Percentiles rank a stretch among this genome's conserved stretches.
phyloP scores from a whole-genome alignment of 345 rosid species.

The Euclidium syriacum region DNA sequence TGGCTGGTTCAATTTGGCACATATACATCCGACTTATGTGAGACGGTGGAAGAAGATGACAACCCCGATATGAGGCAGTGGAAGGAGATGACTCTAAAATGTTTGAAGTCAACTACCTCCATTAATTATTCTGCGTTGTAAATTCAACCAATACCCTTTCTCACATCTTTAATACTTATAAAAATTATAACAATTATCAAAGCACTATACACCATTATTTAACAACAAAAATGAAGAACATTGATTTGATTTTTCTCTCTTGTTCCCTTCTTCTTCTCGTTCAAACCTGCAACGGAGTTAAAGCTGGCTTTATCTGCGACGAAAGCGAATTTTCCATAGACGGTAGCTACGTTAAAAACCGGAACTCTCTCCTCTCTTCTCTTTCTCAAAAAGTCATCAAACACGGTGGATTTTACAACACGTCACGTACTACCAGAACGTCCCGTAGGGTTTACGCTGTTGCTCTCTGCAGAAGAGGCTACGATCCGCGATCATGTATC shows the following conservation, averaged over 20 bases:
- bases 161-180: no score
- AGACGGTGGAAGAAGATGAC: no score
- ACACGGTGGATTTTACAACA: slow-evolving; percentile 8
- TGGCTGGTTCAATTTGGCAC: no score
- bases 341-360: slow-evolving; percentile 12
- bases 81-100: no score
- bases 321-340: slow-evolving; percentile 22
- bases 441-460: slow-evolving; percentile 25
- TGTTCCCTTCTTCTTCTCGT: not conserved
- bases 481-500: slow-evolving; percentile 5
- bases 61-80: no score
- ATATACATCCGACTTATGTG: no score
- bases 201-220: no score
- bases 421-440: no score
- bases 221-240: not conserved
- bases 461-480: slow-evolving; percentile 30
- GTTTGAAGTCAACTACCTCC: no score
- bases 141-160: no score
- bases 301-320: not conserved
- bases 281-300: not conserved
- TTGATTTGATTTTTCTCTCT: not conserved
- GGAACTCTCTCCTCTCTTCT: slow-evolving; percentile 9
- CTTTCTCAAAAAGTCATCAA: slow-evolving; percentile 3
- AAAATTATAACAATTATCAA: no score
- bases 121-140: no score